Evolutionary conservation across 2,329 filamentous ascomycete species (phyloP).

Genomic region (Fusarium verrucosum): DNA sequence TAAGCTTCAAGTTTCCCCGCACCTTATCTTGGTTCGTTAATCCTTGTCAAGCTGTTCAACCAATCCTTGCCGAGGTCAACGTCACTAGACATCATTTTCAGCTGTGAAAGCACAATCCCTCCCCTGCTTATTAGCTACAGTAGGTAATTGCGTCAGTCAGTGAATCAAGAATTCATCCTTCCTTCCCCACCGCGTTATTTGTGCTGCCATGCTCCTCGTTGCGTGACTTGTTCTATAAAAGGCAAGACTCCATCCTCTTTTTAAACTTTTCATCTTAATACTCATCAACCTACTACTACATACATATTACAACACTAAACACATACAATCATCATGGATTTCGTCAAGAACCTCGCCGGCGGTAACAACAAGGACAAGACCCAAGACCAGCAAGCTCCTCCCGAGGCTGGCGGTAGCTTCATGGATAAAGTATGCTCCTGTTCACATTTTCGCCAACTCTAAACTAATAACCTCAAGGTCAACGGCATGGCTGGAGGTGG

Average conservation of each 20-base stretch:
- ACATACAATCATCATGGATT: slow-evolving; percentile 58
- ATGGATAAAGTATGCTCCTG: slow-evolving; percentile 62
- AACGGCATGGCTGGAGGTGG: slow-evolving; percentile 79
- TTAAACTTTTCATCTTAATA: not conserved
- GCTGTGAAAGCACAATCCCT: slow-evolving; percentile 10
- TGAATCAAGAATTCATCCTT: slow-evolving; percentile 23
- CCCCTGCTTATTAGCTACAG: too few relatives aligned
- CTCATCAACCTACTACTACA: not conserved
- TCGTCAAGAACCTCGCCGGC: slow-evolving; percentile 61
- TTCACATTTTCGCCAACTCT: too few relatives aligned
- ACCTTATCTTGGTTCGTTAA: slow-evolving; percentile 28
- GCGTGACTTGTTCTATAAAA: slow-evolving; percentile 19
- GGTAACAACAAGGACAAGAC: slow-evolving; percentile 43
- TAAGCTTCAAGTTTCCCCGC: slow-evolving; percentile 5
- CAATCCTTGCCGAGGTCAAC: slow-evolving; percentile 24
- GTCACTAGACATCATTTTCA: slow-evolving; percentile 37
- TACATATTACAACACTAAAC: not conserved
- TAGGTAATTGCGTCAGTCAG: slow-evolving; percentile 32
- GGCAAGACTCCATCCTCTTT: not conserved
- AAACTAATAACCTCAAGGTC: slow-evolving; percentile 58
- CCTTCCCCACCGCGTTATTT: not conserved
- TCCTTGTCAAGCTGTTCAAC: not conserved
- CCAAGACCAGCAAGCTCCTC: slow-evolving; percentile 43
- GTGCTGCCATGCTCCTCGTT: not conserved
- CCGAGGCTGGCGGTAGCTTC: slow-evolving; percentile 57